Base-by-base conservation (phyloP, 2,329 filamentous ascomycete genomes). In the Calonectria pteridis region DNA sequence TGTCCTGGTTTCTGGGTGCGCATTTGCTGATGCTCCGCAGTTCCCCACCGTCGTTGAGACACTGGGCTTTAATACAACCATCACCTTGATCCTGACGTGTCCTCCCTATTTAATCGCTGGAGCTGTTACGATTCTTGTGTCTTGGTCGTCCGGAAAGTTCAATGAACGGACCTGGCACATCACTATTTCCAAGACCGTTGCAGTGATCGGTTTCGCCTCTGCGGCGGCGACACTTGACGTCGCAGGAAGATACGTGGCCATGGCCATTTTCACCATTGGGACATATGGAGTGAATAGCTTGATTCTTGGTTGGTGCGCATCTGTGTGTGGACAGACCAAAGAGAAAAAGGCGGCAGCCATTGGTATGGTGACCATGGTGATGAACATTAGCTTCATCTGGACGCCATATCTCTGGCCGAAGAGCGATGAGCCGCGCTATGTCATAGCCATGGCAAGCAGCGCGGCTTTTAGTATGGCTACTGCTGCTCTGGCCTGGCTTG, bases 161-260 rank as follows among this genome's bases (percentile, higher is more conserved):
- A 86, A 88, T 69, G 87, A 88, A 73, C 83, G 86, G 23, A 88
- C 86, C 0, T 88, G 85, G 86, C 87, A 89, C 69, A 87, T 87
- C 58, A 87, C 86, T 1, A 78, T 82, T 9, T 84, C 84, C 10
- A 88, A 88, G 69, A 50, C 82, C 2, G 77, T 86, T 4, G 87
- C 86, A 0, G 82, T 88, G 2, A 31, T 77, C 2, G 79, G 79
- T 0, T 80, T 80, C 26, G 75, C 55, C 1, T 73, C 68, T 29
- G 80, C 71, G 51, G 83, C 69, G 31, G 81, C 71, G 64, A 85
- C 73, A 49, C 49, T 76, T 23, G 76, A 77, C 51, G 77, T 71
- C 0, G 77, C 77, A 0, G 79, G 77, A 4, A 77, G 79, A 16
- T 80, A 80, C n/a, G 76, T 76, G 13, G 77, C 81, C n/a, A 85